These are phyloP conservation scores for Botrytis byssoidea DNA, from an alignment of 2,329 filamentous ascomycete genomes.

Conservation along the genomic window DNA sequence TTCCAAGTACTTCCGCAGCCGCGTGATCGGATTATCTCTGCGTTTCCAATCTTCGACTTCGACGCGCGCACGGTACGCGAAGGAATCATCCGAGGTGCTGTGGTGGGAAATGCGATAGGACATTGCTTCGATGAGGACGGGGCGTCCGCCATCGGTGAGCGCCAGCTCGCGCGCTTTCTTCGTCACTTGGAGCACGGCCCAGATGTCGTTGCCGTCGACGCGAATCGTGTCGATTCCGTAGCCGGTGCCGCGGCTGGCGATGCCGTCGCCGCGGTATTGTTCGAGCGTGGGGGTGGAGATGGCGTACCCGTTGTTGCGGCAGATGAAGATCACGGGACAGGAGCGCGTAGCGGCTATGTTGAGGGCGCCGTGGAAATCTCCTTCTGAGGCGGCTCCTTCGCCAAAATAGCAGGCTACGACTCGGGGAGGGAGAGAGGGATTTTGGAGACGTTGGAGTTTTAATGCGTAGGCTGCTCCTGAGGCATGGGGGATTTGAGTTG, in stretches of 20 bases:
- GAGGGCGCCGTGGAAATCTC: constrained; percentile 86
- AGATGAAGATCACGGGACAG: constrained; percentile 88
- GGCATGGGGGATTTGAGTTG: constrained; percentile 87
- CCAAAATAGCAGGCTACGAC: constrained; percentile 86
- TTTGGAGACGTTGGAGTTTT: constrained; percentile 73
- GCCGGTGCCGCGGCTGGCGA: constrained; percentile 79
- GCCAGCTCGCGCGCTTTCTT: constrained; percentile 73
- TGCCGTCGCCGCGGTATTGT: constrained; percentile 88
- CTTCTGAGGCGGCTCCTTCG: constrained; percentile 85
- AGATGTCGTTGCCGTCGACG: constrained; percentile 92
- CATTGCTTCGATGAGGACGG: constrained; percentile 94
- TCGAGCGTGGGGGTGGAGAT: constrained; percentile 88
- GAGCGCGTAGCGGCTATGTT: constrained; percentile 87
- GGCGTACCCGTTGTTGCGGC: constrained; percentile 89
- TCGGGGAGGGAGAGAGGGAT: constrained; percentile 64
- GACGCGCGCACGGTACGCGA: constrained; percentile 87
- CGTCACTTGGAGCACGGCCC: constrained; percentile 80
- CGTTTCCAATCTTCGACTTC: constrained; percentile 96
- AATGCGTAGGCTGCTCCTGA: constrained; percentile 84
- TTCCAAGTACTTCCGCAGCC: constrained; percentile 89
- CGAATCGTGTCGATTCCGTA: constrained; percentile 94
- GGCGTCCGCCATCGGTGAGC: constrained; percentile 41
- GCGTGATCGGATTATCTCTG: constrained; percentile 82
- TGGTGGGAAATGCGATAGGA: constrained; percentile 98
- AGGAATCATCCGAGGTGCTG: constrained; percentile 94